Evolutionary conservation across 2,329 filamentous ascomycete genomes (phyloP).

Genomic region (Fusarium hostae): DNA sequence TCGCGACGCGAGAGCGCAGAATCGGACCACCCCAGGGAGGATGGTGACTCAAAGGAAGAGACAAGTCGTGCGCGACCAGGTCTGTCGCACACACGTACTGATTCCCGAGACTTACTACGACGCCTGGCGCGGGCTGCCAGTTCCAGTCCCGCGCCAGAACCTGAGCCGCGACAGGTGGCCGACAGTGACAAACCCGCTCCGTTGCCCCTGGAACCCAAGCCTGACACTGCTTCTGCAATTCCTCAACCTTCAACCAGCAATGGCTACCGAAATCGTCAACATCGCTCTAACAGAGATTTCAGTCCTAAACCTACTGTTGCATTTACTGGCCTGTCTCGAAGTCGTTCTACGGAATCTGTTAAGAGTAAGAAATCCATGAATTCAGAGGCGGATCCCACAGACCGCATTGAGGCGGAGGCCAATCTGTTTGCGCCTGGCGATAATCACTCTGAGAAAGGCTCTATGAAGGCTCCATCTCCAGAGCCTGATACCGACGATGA

Average conservation of each 20-base stretch:
- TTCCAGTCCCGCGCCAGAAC: slow-evolving; percentile 54
- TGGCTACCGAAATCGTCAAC: slow-evolving; percentile 21
- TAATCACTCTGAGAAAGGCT: slow-evolving; percentile 66
- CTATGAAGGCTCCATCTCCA: slow-evolving; percentile 61
- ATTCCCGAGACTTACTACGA: slow-evolving; percentile 62
- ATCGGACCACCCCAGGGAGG: slow-evolving; percentile 3
- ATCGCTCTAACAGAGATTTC: slow-evolving; percentile 36
- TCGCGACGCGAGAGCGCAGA: slow-evolving; percentile 28
- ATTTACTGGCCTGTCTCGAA: slow-evolving; percentile 58
- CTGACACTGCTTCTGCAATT: slow-evolving; percentile 25
- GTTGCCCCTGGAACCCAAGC: slow-evolving; percentile 23
- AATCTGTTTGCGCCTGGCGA: slow-evolving; percentile 66
- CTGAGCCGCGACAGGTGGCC: slow-evolving; percentile 32
- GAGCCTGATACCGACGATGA: slow-evolving; percentile 48
- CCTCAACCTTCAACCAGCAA: slow-evolving; percentile 33
- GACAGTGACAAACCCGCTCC: slow-evolving; percentile 25
- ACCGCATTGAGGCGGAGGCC: slow-evolving; percentile 67
- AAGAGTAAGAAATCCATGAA: slow-evolving; percentile 60
- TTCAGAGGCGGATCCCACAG: slow-evolving; percentile 65
- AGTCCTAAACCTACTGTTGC: slow-evolving; percentile 57
- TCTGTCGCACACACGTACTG: slow-evolving; percentile 45
- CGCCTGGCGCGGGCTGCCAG: slow-evolving; percentile 61
- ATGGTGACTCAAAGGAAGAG: slow-evolving; percentile 13
- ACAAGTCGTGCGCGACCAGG: slow-evolving; percentile 29
- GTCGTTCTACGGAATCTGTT: slow-evolving; percentile 58